Percentiles rank a stretch among this genome's conserved stretches.
Conservation (phyloP, 2,329 filamentous ascomycete species). For the Sphaceloma murrayae region DNA sequence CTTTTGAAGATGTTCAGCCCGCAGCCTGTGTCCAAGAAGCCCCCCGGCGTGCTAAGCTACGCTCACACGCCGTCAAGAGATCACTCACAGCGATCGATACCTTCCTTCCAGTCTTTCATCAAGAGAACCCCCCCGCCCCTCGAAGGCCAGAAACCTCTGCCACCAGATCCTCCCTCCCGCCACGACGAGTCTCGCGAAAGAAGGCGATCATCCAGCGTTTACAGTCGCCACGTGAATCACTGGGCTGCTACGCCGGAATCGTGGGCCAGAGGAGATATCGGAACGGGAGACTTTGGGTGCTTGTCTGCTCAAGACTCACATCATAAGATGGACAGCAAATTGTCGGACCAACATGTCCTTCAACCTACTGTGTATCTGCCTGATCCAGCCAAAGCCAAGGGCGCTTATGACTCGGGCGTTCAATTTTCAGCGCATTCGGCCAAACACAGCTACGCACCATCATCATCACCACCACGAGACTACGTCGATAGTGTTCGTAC, state of each 20-base stretch:
- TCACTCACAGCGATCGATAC: constrained; percentile 24
- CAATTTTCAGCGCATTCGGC: not conserved
- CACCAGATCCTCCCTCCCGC: constrained; percentile 22
- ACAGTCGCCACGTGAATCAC: constrained; percentile 27
- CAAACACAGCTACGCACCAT: not conserved
- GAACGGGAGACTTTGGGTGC: no score
- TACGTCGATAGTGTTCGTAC: not conserved
- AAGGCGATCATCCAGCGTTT: constrained; percentile 28
- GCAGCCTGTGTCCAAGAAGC: constrained; percentile 11
- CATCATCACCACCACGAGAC: not conserved
- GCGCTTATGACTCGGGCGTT: not conserved
- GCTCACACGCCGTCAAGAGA: constrained; percentile 16
- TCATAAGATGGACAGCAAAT: no score
- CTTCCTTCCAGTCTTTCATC: constrained; percentile 28
- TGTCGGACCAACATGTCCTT: constrained; percentile 22
- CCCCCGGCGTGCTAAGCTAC: constrained; percentile 14
- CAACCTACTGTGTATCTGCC: constrained; percentile 21
- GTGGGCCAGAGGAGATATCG: constrained; percentile 14
- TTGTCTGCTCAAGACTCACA: no score
- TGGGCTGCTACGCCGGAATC: constrained; percentile 21
- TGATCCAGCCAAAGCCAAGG: not conserved
- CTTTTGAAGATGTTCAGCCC: constrained; percentile 16
- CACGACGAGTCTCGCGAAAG: constrained; percentile 5
- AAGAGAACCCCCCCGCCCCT: constrained; percentile 25
- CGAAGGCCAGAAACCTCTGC: constrained; percentile 25